A percentile compares a stretch with the other conserved stretches of the same genome.
Conservation (phyloP, 169 alveolate species). For the Plasmodium vinckei region DNA sequence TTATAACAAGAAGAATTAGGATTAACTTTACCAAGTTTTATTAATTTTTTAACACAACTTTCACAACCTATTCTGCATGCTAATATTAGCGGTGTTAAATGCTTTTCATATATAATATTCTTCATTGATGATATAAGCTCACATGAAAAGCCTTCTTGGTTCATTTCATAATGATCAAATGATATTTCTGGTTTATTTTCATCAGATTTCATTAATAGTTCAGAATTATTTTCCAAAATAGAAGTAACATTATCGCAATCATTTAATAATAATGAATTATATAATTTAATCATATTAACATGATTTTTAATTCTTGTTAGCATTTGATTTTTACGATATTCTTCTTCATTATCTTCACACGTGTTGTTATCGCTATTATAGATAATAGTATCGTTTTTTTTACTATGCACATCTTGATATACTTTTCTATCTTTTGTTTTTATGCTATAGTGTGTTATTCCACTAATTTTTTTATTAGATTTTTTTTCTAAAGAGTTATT, state of each 20-base stretch:
- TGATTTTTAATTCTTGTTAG: slow-evolving; percentile 37
- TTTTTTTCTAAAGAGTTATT: slow-evolving; percentile 27
- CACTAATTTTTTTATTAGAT: slow-evolving; percentile 5
- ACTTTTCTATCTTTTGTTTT: slow-evolving; percentile 18
- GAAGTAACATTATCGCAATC: slow-evolving; percentile 58
- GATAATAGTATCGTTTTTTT: background rate
- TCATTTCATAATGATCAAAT: slow-evolving; percentile 70
- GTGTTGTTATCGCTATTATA: background rate
- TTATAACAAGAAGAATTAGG: slow-evolving; percentile 82
- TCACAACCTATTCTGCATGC: slow-evolving; percentile 84
- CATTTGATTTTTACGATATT: slow-evolving; percentile 22
- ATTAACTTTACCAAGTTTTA: slow-evolving; percentile 80
- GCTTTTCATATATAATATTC: slow-evolving; percentile 58
- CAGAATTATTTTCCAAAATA: slow-evolving; percentile 31
- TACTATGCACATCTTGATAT: background rate
- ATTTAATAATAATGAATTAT: slow-evolving; percentile 50
- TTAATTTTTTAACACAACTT: slow-evolving; percentile 78
- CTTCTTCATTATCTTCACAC: slow-evolving; percentile 11
- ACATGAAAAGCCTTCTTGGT: slow-evolving; percentile 33
- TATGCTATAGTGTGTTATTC: slow-evolving; percentile 7
- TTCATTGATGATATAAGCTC: slow-evolving; percentile 64
- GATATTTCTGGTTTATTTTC: slow-evolving; percentile 47
- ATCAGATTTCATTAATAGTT: slow-evolving; percentile 41
- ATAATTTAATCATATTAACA: slow-evolving; percentile 54
- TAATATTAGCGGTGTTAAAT: slow-evolving; percentile 84